phyloP scores from a whole-genome alignment of 2,329 filamentous ascomycete species.

The Seiridium unicorne region DNA sequence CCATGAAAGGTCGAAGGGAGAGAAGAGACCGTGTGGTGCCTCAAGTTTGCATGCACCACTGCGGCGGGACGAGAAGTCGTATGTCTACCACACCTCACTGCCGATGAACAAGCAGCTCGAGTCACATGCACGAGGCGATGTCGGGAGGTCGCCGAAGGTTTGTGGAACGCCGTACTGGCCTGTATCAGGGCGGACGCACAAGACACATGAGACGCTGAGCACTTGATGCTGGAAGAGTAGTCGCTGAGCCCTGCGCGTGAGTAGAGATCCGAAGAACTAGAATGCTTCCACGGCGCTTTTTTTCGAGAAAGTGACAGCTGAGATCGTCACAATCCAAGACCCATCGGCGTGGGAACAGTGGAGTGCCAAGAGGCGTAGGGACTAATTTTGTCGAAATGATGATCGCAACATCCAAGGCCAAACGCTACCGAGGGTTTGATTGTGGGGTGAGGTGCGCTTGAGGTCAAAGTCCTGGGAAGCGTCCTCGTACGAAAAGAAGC shows the following conservation, averaged over 20 bases:
- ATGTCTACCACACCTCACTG: constrained; percentile 9
- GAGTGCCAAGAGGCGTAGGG: constrained; percentile 2
- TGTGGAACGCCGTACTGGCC: constrained; percentile 21
- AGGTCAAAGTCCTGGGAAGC: too few relatives aligned
- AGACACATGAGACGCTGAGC: constrained; percentile 22
- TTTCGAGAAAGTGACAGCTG: background rate
- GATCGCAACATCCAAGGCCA: constrained; percentile 5
- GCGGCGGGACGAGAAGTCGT: background rate
- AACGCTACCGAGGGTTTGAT: background rate
- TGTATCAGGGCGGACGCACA: constrained; percentile 18
- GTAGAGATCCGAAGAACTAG: background rate
- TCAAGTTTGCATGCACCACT: background rate
- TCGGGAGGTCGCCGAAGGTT: constrained; percentile 16
- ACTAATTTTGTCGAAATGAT: constrained; percentile 2
- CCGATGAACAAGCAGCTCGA: constrained; percentile 17
- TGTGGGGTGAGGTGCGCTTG: background rate
- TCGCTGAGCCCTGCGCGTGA: constrained; percentile 7
- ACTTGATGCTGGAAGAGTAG: constrained; percentile 20
- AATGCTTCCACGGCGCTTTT: background rate
- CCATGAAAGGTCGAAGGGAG: background rate
- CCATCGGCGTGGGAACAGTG: constrained; percentile 2
- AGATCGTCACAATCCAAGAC: background rate
- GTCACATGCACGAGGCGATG: constrained; percentile 17
- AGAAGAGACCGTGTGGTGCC: background rate
- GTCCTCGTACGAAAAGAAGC: too few relatives aligned